Evolutionary conservation across 202 grass and related monocot species (phyloP).

Genomic region (Musa balbisiana): DNA sequence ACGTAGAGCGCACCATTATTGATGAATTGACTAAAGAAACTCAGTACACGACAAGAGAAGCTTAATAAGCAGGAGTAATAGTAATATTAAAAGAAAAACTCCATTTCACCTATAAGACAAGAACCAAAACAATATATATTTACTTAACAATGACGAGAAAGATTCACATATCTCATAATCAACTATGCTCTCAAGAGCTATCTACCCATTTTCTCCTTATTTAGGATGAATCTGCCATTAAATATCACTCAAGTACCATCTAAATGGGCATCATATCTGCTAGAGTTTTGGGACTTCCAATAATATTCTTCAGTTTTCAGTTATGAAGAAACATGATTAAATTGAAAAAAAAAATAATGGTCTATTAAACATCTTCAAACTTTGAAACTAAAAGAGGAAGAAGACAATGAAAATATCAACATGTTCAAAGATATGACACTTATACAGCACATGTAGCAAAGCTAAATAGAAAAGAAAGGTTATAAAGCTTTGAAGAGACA

Average conservation of each 20-base stretch:
- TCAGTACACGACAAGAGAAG: neutral
- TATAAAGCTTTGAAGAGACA: neutral
- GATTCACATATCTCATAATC: too few relatives aligned
- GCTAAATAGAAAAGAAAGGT: neutral
- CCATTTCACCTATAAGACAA: neutral
- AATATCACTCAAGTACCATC: neutral
- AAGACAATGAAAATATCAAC: neutral
- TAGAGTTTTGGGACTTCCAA: neutral
- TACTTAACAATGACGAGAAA: too few relatives aligned
- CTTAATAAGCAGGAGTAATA: neutral
- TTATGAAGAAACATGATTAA: neutral
- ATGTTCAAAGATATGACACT: neutral
- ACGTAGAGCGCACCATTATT: neutral
- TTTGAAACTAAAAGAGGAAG: neutral
- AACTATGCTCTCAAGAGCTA: neutral
- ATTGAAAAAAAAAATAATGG: neutral
- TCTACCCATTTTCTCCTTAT: neutral
- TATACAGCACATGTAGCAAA: neutral
- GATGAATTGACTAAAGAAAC: neutral
- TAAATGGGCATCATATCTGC: neutral
- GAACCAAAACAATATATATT: neutral
- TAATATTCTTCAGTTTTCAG: neutral
- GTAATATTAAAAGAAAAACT: neutral
- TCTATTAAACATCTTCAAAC: neutral
- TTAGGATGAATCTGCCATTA: neutral